These are phyloP conservation scores for Phytophthora multivora DNA, from an alignment of 352 stramenopile genomes.

Conservation along the genomic window DNA sequence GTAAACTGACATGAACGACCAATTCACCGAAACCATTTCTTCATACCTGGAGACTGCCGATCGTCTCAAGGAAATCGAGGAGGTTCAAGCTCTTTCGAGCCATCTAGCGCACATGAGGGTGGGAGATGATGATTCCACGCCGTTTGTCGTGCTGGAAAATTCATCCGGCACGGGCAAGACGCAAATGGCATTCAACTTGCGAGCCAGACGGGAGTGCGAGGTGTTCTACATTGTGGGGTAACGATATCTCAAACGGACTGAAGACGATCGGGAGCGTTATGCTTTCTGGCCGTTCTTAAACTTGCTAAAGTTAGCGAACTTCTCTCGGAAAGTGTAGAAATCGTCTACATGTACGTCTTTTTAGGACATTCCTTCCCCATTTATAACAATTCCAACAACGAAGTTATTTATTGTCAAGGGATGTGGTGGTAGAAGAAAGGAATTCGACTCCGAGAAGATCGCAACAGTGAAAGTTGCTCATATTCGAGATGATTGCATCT, in stretches of 20 bases:
- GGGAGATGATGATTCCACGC: neutral
- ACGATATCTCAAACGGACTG: no score
- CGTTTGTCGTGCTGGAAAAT: constrained; percentile 21
- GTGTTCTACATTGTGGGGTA: constrained; percentile 11
- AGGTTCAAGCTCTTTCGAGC: neutral
- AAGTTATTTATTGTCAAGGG: no score
- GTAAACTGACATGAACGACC: neutral
- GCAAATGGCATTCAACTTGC: constrained; percentile 23
- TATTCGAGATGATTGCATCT: neutral
- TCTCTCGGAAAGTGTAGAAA: no score
- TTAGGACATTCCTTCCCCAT: no score
- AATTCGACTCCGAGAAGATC: no score
- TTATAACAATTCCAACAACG: no score
- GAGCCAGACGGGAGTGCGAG: constrained; percentile 5
- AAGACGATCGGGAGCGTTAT: no score
- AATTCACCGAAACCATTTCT: neutral
- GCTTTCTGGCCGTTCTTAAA: no score
- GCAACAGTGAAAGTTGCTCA: neutral
- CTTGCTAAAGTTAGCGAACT: no score
- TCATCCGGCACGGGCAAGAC: constrained; percentile 13
- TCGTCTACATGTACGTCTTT: no score
- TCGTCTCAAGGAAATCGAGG: neutral
- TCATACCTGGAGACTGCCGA: neutral
- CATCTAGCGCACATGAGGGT: neutral
- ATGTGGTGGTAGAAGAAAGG: no score